A percentile compares a stretch with the other conserved stretches of the same genome.
Evolutionary conservation across 2,329 filamentous ascomycete species (phyloP).

Genomic region (Pyricularia pennisetigena): DNA sequence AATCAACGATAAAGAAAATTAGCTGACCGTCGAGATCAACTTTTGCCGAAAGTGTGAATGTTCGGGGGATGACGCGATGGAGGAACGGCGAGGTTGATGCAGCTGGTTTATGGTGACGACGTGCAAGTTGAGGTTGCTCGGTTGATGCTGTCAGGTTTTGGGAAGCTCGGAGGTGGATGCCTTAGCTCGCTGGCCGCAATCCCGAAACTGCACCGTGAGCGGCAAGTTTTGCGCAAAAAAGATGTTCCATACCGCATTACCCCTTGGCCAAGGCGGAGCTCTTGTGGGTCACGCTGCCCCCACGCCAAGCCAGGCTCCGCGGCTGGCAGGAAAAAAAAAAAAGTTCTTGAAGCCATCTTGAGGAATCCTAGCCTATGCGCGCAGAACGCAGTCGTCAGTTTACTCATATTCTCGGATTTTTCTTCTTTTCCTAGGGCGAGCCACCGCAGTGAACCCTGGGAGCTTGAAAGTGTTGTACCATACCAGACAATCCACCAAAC

Average conservation of each 20-base stretch:
- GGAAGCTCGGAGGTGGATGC: neutral
- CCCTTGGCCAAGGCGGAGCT: neutral
- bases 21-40: slow-evolving; percentile 3
- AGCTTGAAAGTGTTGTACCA: neutral
- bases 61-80: neutral
- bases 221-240: neutral
- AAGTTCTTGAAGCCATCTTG: neutral
- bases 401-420: neutral
- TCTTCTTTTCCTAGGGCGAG: slow-evolving; percentile 36
- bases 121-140: neutral
- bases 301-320: slow-evolving; percentile 1
- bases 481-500: neutral
- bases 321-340: slow-evolving; percentile 4
- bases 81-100: neutral
- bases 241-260: neutral
- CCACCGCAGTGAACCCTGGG: slow-evolving; percentile 52
- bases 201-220: neutral
- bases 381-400: neutral
- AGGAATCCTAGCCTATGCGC: neutral
- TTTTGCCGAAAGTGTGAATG: neutral
- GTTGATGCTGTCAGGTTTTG: neutral
- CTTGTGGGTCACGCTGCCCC: neutral
- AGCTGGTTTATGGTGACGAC: slow-evolving; percentile 1
- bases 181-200: slow-evolving; percentile 1
- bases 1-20: neutral